These are phyloP conservation scores for Casuarina cunninghamiana DNA, from an alignment of 306 rosid species.

Conservation along the genomic window DNA sequence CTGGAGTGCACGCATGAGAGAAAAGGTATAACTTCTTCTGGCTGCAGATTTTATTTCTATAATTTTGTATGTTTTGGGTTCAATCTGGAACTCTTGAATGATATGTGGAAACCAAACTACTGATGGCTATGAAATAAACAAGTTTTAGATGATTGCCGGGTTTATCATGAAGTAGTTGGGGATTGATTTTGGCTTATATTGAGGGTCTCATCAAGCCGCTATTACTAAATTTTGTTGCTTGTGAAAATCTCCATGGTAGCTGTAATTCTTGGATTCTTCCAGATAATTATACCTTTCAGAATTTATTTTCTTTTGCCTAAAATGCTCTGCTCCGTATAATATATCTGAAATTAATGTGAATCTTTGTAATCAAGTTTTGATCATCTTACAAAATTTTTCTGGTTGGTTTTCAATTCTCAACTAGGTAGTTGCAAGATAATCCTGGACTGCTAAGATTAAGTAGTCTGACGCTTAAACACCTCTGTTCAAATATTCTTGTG, in stretches of 20 bases:
- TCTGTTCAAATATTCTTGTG: neutral
- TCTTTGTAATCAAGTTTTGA: neutral
- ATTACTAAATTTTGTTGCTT: neutral
- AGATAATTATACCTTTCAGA: neutral
- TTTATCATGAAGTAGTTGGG: neutral
- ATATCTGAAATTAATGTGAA: too few species aligned
- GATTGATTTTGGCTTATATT: neutral
- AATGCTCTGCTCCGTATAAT: neutral
- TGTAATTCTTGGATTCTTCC: neutral
- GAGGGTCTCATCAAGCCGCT: neutral
- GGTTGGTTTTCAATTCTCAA: neutral
- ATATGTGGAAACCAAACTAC: neutral
- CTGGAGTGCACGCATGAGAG: conserved; percentile 98
- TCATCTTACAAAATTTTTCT: neutral
- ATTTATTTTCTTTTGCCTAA: neutral
- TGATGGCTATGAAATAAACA: neutral
- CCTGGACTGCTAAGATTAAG: neutral
- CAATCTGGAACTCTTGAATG: neutral
- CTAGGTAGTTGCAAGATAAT: neutral
- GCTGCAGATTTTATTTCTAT: neutral
- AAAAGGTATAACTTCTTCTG: conserved; percentile 59
- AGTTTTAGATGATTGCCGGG: neutral
- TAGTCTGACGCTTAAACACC: neutral
- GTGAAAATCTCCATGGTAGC: neutral
- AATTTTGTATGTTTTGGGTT: neutral